Evolutionary conservation across 129 eudicot species (phyloP), one percentile per base, ranked within the genome.

Genomic region (Ambrosia trifida): DNA sequence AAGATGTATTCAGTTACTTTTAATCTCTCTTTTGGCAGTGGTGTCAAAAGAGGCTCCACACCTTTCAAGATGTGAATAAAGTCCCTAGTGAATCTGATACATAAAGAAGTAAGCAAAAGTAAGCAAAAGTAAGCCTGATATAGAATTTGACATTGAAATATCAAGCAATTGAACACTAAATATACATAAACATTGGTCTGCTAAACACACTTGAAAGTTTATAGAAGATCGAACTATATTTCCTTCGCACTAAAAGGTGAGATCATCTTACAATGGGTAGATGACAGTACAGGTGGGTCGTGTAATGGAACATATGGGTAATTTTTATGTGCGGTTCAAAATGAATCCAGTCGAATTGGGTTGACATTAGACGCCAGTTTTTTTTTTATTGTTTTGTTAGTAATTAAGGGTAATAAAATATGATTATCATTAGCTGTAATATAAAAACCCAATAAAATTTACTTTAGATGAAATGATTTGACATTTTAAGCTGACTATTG

Each of bases 1-100:
- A 68, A 52, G 40, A 16, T 31, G 51, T 18, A 11, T 54, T 70
- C 20, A 13, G 14, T 7, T 7, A 54, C n/a, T 28, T 41, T 28
- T 10, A 13, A 70, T 18, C 19, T 5, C 38, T 18, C 19, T 18
- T 40, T 52, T 19, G 64, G 64, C n/a, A 40, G 44, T 10, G 44
- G 44, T 69, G 64, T 52, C 16, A 64, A 64, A 73, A 63, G 53
- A 50, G 64, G 43, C 30, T 51, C 57, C 72, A 64, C 79, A 53
- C 65, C 53, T 56, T 19, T 28, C 50, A 65, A 52, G 58, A 75
- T 28, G 73, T 53, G 66, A 75, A 53, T 53, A 38, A 28, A 75
- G 30, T 59, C 50, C 62, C 47, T 17, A 73, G 40, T 16, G 60
- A 73, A 73, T 73, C 77, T 13, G 68, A 72, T 59, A 57, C 57